Conservation (phyloP, 1,284 basidiomycete species). For the Volvariella surrecta region DNA sequence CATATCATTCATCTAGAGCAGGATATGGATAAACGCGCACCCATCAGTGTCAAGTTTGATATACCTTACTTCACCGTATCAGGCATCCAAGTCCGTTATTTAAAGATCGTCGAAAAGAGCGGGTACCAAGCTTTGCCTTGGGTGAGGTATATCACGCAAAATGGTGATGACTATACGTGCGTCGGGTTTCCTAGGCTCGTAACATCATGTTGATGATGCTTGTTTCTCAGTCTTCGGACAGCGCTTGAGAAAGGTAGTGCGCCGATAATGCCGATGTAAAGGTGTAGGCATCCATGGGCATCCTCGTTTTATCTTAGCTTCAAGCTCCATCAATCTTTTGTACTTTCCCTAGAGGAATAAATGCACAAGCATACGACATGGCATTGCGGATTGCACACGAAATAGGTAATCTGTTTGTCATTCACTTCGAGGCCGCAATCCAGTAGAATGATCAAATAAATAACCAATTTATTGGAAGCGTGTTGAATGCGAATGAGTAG, state of each 20-base stretch:
- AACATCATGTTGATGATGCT: constrained; percentile 2
- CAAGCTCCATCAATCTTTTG: too few species aligned
- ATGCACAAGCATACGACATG: too few species aligned
- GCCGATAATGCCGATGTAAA: constrained; percentile 46
- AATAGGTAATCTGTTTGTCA: too few species aligned
- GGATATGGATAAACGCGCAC: constrained; percentile 84
- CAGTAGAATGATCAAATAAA: too few species aligned
- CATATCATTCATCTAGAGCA: constrained; percentile 38
- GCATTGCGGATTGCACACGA: too few species aligned
- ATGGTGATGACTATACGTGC: constrained; percentile 93
- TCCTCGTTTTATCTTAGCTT: not conserved
- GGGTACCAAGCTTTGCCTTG: constrained; percentile 92
- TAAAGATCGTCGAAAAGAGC: constrained; percentile 97
- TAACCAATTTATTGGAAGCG: too few species aligned
- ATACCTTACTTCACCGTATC: constrained; percentile 98
- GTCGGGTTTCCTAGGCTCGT: constrained; percentile 10
- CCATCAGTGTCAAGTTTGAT: constrained; percentile 96
- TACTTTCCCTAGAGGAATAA: too few species aligned
- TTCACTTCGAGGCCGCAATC: too few species aligned
- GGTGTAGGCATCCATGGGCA: constrained; percentile 2
- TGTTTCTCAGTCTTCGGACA: constrained; percentile 51
- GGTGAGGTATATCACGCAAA: constrained; percentile 92
- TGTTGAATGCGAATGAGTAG: too few species aligned
- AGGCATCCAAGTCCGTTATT: constrained; percentile 92
- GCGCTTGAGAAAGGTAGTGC: constrained; percentile 70